phyloP scores from a whole-genome alignment of 225 moss, liverwort and hornwort genomes.

The Antitrichia curtipendula region DNA sequence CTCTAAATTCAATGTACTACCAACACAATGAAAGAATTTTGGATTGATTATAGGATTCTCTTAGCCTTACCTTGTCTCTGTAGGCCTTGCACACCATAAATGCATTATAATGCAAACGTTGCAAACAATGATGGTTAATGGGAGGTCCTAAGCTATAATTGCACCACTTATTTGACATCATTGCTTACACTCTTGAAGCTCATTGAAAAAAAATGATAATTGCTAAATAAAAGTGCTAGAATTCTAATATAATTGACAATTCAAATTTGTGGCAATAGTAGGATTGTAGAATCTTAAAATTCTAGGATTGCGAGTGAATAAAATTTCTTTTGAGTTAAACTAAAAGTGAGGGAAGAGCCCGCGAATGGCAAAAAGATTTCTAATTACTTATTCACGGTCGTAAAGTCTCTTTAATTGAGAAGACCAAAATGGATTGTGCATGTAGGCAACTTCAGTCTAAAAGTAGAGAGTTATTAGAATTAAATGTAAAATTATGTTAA shows the following conservation, averaged over 20 bases:
- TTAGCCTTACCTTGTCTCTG: accelerated
- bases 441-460: accelerated
- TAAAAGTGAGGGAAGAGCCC: neutral
- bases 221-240: neutral
- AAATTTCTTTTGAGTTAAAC: neutral
- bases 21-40: neutral
- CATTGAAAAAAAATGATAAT: neutral
- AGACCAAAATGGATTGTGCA: neutral
- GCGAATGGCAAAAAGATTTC: neutral
- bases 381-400: neutral
- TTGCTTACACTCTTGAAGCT: neutral
- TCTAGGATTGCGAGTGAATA: neutral
- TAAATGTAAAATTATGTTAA: neutral
- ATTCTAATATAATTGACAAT: neutral
- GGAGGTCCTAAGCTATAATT: neutral
- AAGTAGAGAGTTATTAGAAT: neutral
- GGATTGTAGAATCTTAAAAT: neutral
- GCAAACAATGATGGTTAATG: neutral
- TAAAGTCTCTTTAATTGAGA: neutral
- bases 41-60: neutral
- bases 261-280: accelerated
- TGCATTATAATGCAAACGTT: neutral
- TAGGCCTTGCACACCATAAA: neutral
- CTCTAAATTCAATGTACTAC: neutral
- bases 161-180: neutral